phyloP scores from a whole-genome alignment of 2,329 filamentous ascomycete species.

The Ophiostoma angusticollis region DNA sequence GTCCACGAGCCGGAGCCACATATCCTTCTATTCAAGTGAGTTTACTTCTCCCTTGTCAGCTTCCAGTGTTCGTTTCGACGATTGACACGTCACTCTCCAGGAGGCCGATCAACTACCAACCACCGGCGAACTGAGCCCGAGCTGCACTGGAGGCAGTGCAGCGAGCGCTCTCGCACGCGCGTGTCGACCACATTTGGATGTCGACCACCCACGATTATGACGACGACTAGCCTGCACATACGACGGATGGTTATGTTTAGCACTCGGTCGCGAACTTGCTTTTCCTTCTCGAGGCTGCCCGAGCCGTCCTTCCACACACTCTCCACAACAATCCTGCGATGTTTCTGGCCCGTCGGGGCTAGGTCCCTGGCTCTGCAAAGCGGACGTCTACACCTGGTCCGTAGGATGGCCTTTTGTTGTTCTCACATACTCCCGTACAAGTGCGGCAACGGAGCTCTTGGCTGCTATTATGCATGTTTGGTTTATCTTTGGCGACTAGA shows the following conservation, averaged over 20 bases:
- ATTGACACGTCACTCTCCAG: constrained; percentile 28
- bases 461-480: neutral
- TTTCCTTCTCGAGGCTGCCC: no score
- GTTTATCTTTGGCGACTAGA: neutral
- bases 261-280: no score
- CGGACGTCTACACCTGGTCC: no score
- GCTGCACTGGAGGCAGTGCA: neutral
- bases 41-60: constrained; percentile 14
- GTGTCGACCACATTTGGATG: neutral
- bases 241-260: no score
- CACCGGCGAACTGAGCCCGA: constrained; percentile 31
- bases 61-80: neutral
- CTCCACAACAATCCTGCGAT: no score
- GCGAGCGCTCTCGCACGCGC: neutral
- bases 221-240: no score
- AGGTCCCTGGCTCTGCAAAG: no score
- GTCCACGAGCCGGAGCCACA: constrained; percentile 98
- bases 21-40: constrained; percentile 96
- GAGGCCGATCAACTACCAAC: constrained; percentile 74
- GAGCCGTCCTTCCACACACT: no score
- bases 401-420: neutral
- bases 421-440: neutral
- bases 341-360: no score
- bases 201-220: constrained; percentile 3
- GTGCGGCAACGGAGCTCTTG: neutral